These are phyloP conservation scores for Nigrospora oryzae DNA, from an alignment of 2,329 filamentous ascomycete species.

Conservation along the genomic window DNA sequence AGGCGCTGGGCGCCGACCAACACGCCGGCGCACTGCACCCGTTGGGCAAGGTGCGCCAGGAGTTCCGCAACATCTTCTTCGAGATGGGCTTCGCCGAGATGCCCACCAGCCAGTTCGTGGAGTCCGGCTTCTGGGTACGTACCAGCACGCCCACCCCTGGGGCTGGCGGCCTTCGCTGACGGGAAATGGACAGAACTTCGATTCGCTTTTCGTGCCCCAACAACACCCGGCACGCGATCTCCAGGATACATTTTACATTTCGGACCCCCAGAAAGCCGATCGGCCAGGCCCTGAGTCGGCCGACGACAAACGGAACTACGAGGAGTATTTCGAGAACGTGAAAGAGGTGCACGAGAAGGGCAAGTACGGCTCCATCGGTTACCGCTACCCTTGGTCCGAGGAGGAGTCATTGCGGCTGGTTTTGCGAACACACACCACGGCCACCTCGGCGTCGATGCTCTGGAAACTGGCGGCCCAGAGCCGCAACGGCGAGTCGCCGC, in stretches of 20 bases:
- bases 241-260: slow-evolving; percentile 98
- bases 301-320: slow-evolving; percentile 58
- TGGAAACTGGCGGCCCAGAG: slow-evolving; percentile 79
- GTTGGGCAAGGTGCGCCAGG: slow-evolving; percentile 88
- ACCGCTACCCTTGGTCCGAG: slow-evolving; percentile 87
- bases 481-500: slow-evolving; percentile 54
- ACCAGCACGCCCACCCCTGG: neutral
- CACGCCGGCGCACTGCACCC: slow-evolving; percentile 55
- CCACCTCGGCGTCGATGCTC: slow-evolving; percentile 83
- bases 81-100: slow-evolving; percentile 99
- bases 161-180: too few species aligned
- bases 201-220: slow-evolving; percentile 91
- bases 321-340: slow-evolving; percentile 83
- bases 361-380: slow-evolving; percentile 91
- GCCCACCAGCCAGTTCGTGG: slow-evolving; percentile 88
- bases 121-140: slow-evolving; percentile 80
- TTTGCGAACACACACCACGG: slow-evolving; percentile 91
- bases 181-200: slow-evolving; percentile 57
- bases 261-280: slow-evolving; percentile 74
- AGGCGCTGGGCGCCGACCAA: slow-evolving; percentile 51
- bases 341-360: slow-evolving; percentile 81
- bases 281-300: slow-evolving; percentile 49
- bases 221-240: slow-evolving; percentile 96
- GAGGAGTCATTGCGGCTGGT: slow-evolving; percentile 83
- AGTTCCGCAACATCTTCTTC: slow-evolving; percentile 98